phyloP scores from a whole-genome alignment of 2,329 filamentous ascomycete genomes.

The Graphilbum fragrans region DNA sequence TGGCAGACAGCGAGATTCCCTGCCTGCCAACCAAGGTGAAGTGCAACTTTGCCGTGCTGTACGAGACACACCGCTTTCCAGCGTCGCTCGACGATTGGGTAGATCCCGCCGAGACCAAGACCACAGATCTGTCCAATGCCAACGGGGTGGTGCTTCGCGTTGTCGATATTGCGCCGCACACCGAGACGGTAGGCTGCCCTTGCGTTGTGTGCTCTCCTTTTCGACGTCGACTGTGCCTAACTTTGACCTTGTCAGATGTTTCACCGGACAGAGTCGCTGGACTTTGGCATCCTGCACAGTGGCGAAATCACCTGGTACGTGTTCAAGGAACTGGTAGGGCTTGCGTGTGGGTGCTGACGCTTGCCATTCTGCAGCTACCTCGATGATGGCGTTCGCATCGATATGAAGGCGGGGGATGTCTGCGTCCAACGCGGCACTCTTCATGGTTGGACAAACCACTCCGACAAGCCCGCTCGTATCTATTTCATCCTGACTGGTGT shows the following conservation, averaged over 20 bases:
- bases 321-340: too few species aligned
- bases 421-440: conserved; percentile 13
- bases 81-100: conserved; percentile 11
- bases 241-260: conserved; percentile 8
- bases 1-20: background rate
- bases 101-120: conserved; percentile 9
- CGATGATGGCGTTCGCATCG: conserved; percentile 11
- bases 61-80: conserved; percentile 13
- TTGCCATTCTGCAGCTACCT: conserved; percentile 7
- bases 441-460: conserved; percentile 12
- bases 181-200: conserved; percentile 6
- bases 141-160: conserved; percentile 11
- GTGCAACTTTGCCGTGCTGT: conserved; percentile 7
- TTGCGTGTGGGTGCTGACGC: too few species aligned
- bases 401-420: conserved; percentile 11
- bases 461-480: conserved; percentile 10
- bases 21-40: conserved; percentile 2
- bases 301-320: conserved; percentile 12
- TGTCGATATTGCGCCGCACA: conserved; percentile 11
- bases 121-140: conserved; percentile 9
- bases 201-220: too few species aligned
- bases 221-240: too few species aligned
- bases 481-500: conserved; percentile 11
- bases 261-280: conserved; percentile 13
- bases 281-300: conserved; percentile 11